Percentiles rank a stretch among this genome's conserved stretches.
These are phyloP conservation scores for Rubia peregrina DNA, from an alignment of 305 asterid genomes.

Conservation along the genomic window DNA sequence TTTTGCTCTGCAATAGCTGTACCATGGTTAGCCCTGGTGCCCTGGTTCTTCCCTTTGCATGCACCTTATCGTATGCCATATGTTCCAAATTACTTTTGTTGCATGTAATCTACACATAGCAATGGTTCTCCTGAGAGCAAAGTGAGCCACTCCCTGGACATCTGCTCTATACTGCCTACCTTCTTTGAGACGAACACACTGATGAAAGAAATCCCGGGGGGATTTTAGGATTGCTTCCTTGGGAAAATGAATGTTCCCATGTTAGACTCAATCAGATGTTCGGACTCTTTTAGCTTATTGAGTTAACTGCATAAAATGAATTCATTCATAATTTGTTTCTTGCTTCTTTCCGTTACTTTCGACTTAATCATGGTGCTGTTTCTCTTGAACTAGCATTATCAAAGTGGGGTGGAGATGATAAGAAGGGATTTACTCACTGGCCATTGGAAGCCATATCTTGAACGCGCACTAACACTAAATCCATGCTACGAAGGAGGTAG, in stretches of 20 bases:
- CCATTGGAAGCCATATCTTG: conserved; percentile 94
- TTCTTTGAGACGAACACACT: background rate
- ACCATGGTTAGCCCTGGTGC: background rate
- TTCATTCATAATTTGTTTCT: background rate
- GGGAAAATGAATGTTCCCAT: background rate
- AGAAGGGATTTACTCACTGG: conserved; percentile 97
- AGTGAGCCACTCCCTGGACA: background rate
- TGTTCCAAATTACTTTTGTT: background rate
- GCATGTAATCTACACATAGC: background rate
- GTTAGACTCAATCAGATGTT: background rate
- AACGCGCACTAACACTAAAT: conserved; percentile 72
- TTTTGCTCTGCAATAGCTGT: background rate
- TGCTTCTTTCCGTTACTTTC: conserved; percentile 7
- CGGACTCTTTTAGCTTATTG: background rate
- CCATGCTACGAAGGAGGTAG: conserved; percentile 83
- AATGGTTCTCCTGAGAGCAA: background rate
- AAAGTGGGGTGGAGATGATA: conserved; percentile 97
- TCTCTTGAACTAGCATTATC: conserved; percentile 50
- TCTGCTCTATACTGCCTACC: background rate
- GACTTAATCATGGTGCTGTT: background rate
- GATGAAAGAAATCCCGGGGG: background rate
- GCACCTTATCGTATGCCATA: background rate
- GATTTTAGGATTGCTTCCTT: background rate
- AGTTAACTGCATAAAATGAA: background rate
- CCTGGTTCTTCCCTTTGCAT: background rate